Conservation (phyloP, 2,329 filamentous ascomycete species). For the Diaporthe ilicicola region DNA sequence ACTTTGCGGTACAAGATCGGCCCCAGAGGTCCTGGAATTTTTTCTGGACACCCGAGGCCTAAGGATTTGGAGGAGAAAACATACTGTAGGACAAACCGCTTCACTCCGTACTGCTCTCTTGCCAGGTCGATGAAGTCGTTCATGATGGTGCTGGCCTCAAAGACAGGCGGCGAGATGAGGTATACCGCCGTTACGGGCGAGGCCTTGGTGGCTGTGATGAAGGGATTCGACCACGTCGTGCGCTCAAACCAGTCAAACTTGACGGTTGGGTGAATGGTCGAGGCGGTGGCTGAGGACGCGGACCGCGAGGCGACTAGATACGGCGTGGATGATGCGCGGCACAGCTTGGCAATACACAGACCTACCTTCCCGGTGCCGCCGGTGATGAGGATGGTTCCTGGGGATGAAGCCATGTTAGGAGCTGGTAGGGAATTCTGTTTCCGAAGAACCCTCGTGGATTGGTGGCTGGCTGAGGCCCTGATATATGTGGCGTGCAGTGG, state of each 20-base stretch:
- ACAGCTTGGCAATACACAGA: slow-evolving; percentile 47
- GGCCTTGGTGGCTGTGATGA: slow-evolving; percentile 34
- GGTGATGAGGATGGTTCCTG: slow-evolving; percentile 47
- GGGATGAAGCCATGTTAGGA: slow-evolving; percentile 10
- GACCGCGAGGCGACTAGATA: slow-evolving; percentile 51
- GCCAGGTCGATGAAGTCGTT: slow-evolving; percentile 53
- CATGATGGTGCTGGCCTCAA: slow-evolving; percentile 45
- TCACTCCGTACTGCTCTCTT: slow-evolving; percentile 42
- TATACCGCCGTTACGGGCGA: slow-evolving; percentile 48
- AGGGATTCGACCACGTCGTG: slow-evolving; percentile 48
- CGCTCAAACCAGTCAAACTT: slow-evolving; percentile 56
- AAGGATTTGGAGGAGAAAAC: not conserved
- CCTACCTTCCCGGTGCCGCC: slow-evolving; percentile 57
- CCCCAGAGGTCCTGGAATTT: too few relatives aligned
- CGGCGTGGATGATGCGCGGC: slow-evolving; percentile 41
- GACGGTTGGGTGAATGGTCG: slow-evolving; percentile 42
- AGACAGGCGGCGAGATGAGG: slow-evolving; percentile 48
- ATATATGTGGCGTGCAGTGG: not conserved
- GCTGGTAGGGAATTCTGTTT: not conserved
- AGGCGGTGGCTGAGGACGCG: slow-evolving; percentile 33
- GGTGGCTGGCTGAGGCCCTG: not conserved
- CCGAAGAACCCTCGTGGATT: not conserved
- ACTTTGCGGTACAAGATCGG: not conserved
- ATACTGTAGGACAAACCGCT: slow-evolving; percentile 54
- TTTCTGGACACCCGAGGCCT: too few relatives aligned